phyloP scores from a whole-genome alignment of 2,329 filamentous ascomycete genomes.

The Fusarium sp. region DNA sequence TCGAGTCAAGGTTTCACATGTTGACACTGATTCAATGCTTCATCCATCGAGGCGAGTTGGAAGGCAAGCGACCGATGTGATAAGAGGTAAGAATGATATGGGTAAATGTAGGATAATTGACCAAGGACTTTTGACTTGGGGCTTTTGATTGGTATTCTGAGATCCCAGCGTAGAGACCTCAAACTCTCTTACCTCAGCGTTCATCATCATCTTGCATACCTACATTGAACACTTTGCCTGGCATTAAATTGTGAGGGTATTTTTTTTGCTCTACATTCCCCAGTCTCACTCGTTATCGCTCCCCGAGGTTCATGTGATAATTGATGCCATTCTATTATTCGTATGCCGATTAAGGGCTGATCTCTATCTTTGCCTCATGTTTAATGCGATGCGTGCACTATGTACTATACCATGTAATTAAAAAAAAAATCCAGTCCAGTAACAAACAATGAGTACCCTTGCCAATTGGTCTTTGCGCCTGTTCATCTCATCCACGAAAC shows the following conservation, averaged over 20 bases:
- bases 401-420: slow-evolving; percentile 6
- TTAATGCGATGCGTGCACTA: slow-evolving; percentile 13
- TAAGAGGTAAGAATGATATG: too few relatives aligned
- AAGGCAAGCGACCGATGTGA: neutral
- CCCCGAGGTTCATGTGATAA: neutral
- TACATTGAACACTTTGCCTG: neutral
- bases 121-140: too few relatives aligned
- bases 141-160: neutral
- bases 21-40: neutral
- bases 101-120: too few relatives aligned
- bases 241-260: too few relatives aligned
- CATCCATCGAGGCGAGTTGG: neutral
- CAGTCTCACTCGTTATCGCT: neutral
- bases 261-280: neutral
- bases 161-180: neutral
- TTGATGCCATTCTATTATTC: slow-evolving; percentile 22
- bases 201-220: neutral
- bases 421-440: neutral
- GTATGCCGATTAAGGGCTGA: neutral
- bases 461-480: slow-evolving; percentile 6
- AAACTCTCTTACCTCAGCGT: neutral
- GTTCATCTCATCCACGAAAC: neutral
- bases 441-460: neutral
- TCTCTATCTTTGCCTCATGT: slow-evolving; percentile 19
- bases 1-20: slow-evolving; percentile 24